A percentile compares a stretch with the other conserved stretches of the same genome.
phyloP scores from a whole-genome alignment of 768 basidiomycete genomes.

The Tulasnella sp. region DNA sequence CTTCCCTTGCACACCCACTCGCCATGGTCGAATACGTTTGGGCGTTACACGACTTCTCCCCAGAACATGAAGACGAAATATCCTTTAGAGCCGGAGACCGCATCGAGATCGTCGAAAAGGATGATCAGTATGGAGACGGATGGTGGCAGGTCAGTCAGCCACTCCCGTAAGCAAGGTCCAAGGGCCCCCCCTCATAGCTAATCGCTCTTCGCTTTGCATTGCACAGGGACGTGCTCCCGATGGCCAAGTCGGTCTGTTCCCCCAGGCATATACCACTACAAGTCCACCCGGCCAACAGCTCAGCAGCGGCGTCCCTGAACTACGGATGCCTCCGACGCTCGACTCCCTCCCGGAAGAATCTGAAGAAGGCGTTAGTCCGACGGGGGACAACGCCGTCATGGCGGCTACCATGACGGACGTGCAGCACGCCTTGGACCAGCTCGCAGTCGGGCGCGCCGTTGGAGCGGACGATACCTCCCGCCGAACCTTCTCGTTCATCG shows the following conservation, averaged over 20 bases:
- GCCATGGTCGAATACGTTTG: slow-evolving; percentile 48
- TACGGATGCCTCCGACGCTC: slow-evolving; percentile 31
- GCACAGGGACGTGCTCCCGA: slow-evolving; percentile 76
- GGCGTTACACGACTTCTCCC: slow-evolving; percentile 79
- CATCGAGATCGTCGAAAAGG: slow-evolving; percentile 88
- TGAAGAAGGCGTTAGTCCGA: slow-evolving; percentile 27
- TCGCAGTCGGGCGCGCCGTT: slow-evolving; percentile 45
- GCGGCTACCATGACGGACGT: slow-evolving; percentile 85
- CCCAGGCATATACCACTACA: slow-evolving; percentile 74
- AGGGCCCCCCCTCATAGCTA: background rate
- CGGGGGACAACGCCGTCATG: slow-evolving; percentile 50
- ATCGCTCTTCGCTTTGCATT: slow-evolving; percentile 7
- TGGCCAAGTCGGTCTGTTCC: slow-evolving; percentile 87
- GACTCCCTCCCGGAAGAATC: slow-evolving; percentile 33
- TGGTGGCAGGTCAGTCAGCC: slow-evolving; percentile 71
- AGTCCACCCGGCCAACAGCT: slow-evolving; percentile 25
- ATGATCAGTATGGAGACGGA: slow-evolving; percentile 88
- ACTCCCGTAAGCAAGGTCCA: slow-evolving; percentile 29
- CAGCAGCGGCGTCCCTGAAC: background rate
- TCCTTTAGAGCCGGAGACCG: slow-evolving; percentile 77
- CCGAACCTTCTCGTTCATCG: slow-evolving; percentile 65
- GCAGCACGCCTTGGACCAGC: slow-evolving; percentile 84
- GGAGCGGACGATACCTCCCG: slow-evolving; percentile 56
- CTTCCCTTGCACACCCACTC: background rate
- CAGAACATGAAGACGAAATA: slow-evolving; percentile 94